Evolutionary conservation across 129 eudicot genomes (phyloP), one percentile per base, ranked within the genome.

Genomic region (Artemisia argyi): DNA sequence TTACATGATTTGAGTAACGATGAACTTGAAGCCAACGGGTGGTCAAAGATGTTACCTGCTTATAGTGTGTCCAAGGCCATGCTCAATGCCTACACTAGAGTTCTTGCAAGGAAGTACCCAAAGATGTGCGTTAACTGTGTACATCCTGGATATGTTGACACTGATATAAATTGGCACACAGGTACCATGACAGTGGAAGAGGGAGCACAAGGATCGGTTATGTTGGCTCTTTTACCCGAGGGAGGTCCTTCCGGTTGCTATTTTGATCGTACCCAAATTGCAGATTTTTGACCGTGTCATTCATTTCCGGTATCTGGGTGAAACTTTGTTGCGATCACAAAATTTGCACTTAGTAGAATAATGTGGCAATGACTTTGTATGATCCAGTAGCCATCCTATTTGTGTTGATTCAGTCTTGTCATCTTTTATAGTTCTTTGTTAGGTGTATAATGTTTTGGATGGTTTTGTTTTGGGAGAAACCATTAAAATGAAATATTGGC

Each of bases 41-140:
- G 96, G 97, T 89, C 89, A 57, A 83, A 68, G 75, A 89, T 89
- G 94, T 77, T 89, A 65, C 96, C 96, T 13, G 96, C 97, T 54
- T 89, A 89, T 79, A 89, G 94, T 51, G 83, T 89, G 66, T 89
- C 96, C 1, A 92, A 92, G 79, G 89, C 81, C 59, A 76, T 87
- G 63, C 79, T 92, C 0, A 92, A 89, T 62, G 96, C 97, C 0
- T 92, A 92, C 74, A 89, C 97, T 3, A 76, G 96, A 75, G 73
- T 92, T 75, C 76, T 92, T 35, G 96, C 94, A 0, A 86, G 59
- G 73, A 79, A 57, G 69, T 74, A 85, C 61, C 94, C 89, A 0
- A 32, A 79, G 4, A 92, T 89, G 96, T 62, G 83, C 66, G 78
- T 92, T 0, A 92, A 92, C 56, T 89, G 91, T 68, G 97, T 92